Base-by-base conservation (phyloP, 2,329 filamentous ascomycete species). In the Verticillium albo-atrum region DNA sequence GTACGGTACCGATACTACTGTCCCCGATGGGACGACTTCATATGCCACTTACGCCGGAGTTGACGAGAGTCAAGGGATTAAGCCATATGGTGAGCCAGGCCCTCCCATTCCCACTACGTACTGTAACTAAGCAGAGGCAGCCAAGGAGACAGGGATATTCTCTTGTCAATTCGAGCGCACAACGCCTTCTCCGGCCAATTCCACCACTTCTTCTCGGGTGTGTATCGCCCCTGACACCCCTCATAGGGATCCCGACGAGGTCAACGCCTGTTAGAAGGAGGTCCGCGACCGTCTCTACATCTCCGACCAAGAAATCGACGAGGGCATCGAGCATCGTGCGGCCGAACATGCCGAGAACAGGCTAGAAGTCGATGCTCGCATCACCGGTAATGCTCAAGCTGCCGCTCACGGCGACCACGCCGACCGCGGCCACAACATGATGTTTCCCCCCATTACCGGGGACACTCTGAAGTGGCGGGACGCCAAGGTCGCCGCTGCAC, bases 251-350 rank as follows among this genome's bases (percentile, higher is more conserved):
- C 61, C 66, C 12, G 58, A 61, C 25, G 70, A 72, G n/a, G 68
- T 69, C n/a, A 42, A 58, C 27, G 62, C 68, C 57, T 73, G 72
- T 56, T 74, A 70, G 72, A 59, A 64, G 10, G 62, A 67, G 61
- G 69, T 74, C 23, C 67, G 72, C 23, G 58, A 59, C 7, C 62
- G 64, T 30, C 66, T 74, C 9, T 66, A 68, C 57, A 67, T 73
- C 32, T 63, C 69, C 15, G 70, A 74, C 28, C 66, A 71, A 3
- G 71, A 73, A 23, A 25, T 71, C n/a, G 67, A 70, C 17, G 10
- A 52, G 15, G 15, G 17, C 20, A 9, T 25, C 10, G 6, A 51
- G 25, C 27, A 52, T n/a, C 28, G 47, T 14, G 26, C 30, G 10
- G 20, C 17, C 4, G 5, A 52, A 14, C 42, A 14, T 9, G 42